A percentile compares a stretch with the other conserved stretches of the same genome.
These are phyloP conservation scores for Dendrobium catenatum DNA, from an alignment of 106 monocot species.

Conservation along the genomic window DNA sequence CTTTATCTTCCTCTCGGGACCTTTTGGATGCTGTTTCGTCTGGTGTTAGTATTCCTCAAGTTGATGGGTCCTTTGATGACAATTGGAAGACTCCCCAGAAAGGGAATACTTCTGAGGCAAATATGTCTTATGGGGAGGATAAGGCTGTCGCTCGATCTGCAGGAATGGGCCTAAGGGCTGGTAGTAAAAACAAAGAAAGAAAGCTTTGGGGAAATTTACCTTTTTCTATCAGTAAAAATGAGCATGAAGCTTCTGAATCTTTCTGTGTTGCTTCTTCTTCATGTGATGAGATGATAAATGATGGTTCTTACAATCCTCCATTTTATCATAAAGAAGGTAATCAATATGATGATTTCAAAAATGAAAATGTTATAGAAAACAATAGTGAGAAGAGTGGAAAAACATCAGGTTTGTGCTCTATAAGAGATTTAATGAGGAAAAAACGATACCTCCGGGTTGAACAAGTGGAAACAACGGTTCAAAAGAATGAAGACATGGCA, in stretches of 20 bases:
- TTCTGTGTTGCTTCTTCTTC: conserved; percentile 5
- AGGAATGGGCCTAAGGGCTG: conserved; percentile 3
- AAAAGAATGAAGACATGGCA: conserved; percentile 3
- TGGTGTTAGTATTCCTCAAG: conserved; percentile 52
- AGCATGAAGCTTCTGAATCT: conserved; percentile 10
- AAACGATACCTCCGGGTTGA: conserved; percentile 37
- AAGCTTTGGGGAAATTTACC: conserved; percentile 57
- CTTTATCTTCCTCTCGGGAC: conserved; percentile 2
- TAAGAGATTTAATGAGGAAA: conserved; percentile 80
- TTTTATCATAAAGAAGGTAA: conserved; percentile 7
- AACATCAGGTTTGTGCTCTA: conserved; percentile 18
- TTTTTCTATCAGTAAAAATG: conserved; percentile 26
- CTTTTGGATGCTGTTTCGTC: conserved; percentile 19
- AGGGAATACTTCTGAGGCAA: conserved; percentile 20
- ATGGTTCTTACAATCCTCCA: conserved; percentile 16
- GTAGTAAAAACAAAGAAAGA: conserved; percentile 24
- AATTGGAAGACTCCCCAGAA: conserved; percentile 16
- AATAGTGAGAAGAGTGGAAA: conserved; percentile 12
- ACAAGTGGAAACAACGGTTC: conserved; percentile 15
- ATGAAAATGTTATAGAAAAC: conserved; percentile 1
- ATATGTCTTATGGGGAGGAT: conserved; percentile 9
- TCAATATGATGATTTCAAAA: conserved; percentile 3
- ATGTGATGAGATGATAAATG: conserved; percentile 8
- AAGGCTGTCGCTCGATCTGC: conserved; percentile 5
- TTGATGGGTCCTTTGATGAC: conserved; percentile 78